A percentile compares a stretch with the other conserved stretches of the same genome.
Evolutionary conservation across 495 filamentous ascomycete genomes (phyloP).

Genomic region (Astrothelium macrocarpum): DNA sequence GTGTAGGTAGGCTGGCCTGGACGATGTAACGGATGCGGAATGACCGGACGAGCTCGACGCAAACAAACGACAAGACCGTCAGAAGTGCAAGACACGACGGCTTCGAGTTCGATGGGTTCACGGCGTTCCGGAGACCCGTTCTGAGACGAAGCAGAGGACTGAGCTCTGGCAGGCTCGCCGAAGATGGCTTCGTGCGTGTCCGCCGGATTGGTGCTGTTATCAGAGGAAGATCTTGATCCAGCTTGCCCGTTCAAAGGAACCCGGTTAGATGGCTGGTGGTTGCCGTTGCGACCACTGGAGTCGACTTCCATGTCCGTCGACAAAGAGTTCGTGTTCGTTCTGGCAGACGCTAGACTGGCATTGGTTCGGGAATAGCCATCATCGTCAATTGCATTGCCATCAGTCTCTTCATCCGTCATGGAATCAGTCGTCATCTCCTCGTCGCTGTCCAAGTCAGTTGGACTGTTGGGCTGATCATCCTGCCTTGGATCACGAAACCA

Average conservation of each 20-base stretch:
- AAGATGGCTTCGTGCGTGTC: constrained; percentile 34
- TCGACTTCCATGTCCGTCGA: constrained; percentile 19
- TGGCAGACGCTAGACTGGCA: neutral
- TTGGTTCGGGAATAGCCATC: constrained; percentile 1
- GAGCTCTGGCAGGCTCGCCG: constrained; percentile 24
- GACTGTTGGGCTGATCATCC: constrained; percentile 31
- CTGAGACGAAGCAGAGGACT: constrained; percentile 36
- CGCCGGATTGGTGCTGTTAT: constrained; percentile 21
- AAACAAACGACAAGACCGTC: constrained; percentile 81
- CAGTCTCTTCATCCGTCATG: constrained; percentile 23
- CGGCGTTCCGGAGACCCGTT: constrained; percentile 18
- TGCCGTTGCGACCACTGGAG: neutral
- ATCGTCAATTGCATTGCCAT: constrained; percentile 31
- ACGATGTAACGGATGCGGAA: constrained; percentile 45
- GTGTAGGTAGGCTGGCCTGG: constrained; percentile 40
- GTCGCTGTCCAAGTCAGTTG: constrained; percentile 31
- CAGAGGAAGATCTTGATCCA: constrained; percentile 20
- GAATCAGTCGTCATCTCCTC: constrained; percentile 30
- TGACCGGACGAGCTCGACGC: constrained; percentile 60
- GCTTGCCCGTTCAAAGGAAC: neutral
- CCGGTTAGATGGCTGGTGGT: neutral
- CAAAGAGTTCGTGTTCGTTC: constrained; percentile 2
- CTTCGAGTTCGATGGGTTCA: constrained; percentile 58
- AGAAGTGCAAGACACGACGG: constrained; percentile 82
- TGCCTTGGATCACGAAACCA: constrained; percentile 67